Evolutionary conservation across 768 basidiomycete species (phyloP).

Genomic region (Wakefieldia striispora): DNA sequence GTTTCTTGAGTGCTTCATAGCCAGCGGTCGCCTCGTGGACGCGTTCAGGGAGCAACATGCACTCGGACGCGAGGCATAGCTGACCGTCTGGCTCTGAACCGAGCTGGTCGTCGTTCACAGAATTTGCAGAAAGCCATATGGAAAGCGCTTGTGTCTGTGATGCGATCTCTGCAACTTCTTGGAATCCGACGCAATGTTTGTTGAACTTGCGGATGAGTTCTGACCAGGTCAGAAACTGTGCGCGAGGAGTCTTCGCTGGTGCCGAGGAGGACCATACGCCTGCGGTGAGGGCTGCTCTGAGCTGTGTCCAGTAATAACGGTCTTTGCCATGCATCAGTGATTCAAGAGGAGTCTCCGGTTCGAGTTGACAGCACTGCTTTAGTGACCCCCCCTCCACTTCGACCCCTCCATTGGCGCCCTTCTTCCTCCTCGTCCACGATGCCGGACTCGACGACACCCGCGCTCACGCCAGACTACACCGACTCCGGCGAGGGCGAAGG

Average conservation of each 20-base stretch:
- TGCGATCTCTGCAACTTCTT: slow-evolving; percentile 63
- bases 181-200: slow-evolving; percentile 70
- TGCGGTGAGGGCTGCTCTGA: slow-evolving; percentile 65
- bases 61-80: slow-evolving; percentile 50
- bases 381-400: slow-evolving; percentile 11
- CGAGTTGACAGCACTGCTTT: slow-evolving; percentile 1
- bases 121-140: slow-evolving; percentile 49
- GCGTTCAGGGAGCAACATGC: slow-evolving; percentile 51
- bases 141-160: slow-evolving; percentile 65
- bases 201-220: slow-evolving; percentile 84
- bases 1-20: slow-evolving; percentile 51
- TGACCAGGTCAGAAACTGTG: slow-evolving; percentile 59
- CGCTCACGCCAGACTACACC: slow-evolving; percentile 63
- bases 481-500: slow-evolving; percentile 45
- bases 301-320: slow-evolving; percentile 75
- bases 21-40: slow-evolving; percentile 55
- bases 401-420: slow-evolving; percentile 9
- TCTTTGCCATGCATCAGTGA: slow-evolving; percentile 54
- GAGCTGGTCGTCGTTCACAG: slow-evolving; percentile 56
- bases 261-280: slow-evolving; percentile 66
- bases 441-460: slow-evolving; percentile 44
- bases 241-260: slow-evolving; percentile 63
- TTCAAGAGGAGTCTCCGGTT: not conserved
- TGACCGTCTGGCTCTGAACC: slow-evolving; percentile 38
- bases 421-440: slow-evolving; percentile 23